Evolutionary conservation across 1,139 yeast species (phyloP), one percentile per base, ranked within the genome.

Genomic region (Suhomyces maxii): DNA sequence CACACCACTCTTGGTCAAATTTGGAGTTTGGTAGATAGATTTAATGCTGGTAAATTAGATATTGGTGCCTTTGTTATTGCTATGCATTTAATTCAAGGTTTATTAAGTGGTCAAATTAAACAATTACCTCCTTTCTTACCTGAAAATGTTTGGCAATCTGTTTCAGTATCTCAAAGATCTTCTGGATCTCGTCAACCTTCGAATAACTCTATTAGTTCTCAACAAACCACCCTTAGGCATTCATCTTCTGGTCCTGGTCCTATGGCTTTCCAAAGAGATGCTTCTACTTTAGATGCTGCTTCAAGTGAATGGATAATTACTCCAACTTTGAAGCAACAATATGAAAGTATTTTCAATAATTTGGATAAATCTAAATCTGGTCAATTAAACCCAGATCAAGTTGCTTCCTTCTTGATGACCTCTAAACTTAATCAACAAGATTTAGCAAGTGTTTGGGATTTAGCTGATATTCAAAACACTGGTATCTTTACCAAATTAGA

Each of bases 391-490:
- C 87, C 91, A 8, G 80, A 77, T 51, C 91, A 89, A 54, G 93
- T 95, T 37, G 99, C 96, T 3, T 84, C 87, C 7, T 90, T 91
- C 63, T 80, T 95, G 59, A 83, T 89, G 76, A 86, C 95, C 9
- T 91, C 98, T 2, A 88, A 89, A 53, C 78, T 95, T 49, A 77
- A 84, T 39, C 97, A 91, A 60, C 95, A 89, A 48, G 84, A 82
- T 34, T 76, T 95, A 55, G 99, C 99, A 1, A 73, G 82, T 30
- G 83, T 95, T 38, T 95, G 99, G 99, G 98, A 93, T 65, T 76
- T 93, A 59, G 83, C 98, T 7, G 98, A 95, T 65, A 79, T 90
- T 51, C 88, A 89, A 57, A 89, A 90, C 65, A 82, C 90, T 39
- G 98, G 97, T 33, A 79, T 79, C 42, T 89, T 95, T 60, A 78